These are phyloP conservation scores for Silene latifolia DNA, from an alignment of 148 eudicot genomes.

Conservation along the genomic window DNA sequence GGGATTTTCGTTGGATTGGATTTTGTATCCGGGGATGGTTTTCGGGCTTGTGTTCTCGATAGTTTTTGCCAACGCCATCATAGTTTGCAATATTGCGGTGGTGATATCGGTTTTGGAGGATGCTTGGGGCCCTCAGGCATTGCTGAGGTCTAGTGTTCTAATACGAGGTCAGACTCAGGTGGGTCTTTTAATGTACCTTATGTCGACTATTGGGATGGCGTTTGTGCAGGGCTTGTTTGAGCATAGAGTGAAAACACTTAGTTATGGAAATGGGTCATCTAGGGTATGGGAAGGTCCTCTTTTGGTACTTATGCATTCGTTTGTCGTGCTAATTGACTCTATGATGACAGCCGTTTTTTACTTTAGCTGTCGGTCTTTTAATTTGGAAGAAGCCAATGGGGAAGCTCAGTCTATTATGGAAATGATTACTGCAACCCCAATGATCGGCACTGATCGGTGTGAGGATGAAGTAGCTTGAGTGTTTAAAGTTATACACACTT, in stretches of 20 bases:
- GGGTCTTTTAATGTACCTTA: constrained; percentile 85
- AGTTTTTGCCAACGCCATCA: constrained; percentile 41
- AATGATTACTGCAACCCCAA: constrained; percentile 43
- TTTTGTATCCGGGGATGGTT: constrained; percentile 38
- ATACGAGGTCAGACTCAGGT: constrained; percentile 58
- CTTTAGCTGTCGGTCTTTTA: constrained; percentile 78
- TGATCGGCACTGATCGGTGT: constrained; percentile 22
- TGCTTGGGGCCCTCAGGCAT: constrained; percentile 41
- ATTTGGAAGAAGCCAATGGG: constrained; percentile 52
- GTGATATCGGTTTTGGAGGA: constrained; percentile 50
- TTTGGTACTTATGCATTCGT: constrained; percentile 82
- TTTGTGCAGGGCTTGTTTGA: constrained; percentile 86
- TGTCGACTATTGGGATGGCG: constrained; percentile 82
- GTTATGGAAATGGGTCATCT: constrained; percentile 86
- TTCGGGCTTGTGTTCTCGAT: constrained; percentile 39
- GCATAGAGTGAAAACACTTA: constrained; percentile 78
- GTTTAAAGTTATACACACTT: not conserved
- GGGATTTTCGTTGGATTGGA: constrained; percentile 50
- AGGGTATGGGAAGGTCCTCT: constrained; percentile 94
- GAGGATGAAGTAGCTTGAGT: constrained; percentile 15
- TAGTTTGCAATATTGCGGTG: constrained; percentile 36
- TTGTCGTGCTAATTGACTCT: constrained; percentile 75
- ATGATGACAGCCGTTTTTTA: constrained; percentile 94
- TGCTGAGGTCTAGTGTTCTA: constrained; percentile 37
- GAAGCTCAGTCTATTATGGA: constrained; percentile 65